phyloP scores from a whole-genome alignment of 2,329 filamentous ascomycete genomes.

The Diplodia scrobiculata region DNA sequence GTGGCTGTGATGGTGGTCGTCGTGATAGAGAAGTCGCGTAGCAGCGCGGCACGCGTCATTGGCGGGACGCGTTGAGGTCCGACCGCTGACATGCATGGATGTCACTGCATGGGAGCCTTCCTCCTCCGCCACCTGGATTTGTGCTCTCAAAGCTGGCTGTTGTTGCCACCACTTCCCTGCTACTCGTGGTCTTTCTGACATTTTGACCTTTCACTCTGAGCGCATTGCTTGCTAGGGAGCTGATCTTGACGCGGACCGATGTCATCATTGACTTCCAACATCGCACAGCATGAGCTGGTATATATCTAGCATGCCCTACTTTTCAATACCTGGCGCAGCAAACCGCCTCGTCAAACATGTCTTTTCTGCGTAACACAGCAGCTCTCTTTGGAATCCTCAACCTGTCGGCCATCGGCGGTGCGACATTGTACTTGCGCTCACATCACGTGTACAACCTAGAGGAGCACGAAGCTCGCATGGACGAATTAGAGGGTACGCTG shows the following conservation, averaged over 20 bases:
- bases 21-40: neutral
- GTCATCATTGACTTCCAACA: conserved; percentile 30
- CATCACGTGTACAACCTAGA: conserved; percentile 50
- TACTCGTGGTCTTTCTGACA: neutral
- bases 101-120: neutral
- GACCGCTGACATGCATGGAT: neutral
- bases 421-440: conserved; percentile 37
- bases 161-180: neutral
- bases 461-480: conserved; percentile 53
- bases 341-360: neutral
- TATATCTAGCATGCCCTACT: neutral
- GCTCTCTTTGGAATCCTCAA: conserved; percentile 31
- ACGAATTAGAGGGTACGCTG: conserved; percentile 53
- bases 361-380: conserved; percentile 25
- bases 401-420: conserved; percentile 33
- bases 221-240: neutral
- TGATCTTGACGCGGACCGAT: conserved; percentile 24
- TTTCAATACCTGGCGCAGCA: neutral
- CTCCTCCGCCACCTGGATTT: neutral
- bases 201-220: neutral
- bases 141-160: neutral
- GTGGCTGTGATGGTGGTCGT: conserved; percentile 3
- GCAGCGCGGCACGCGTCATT: conserved; percentile 21
- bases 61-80: neutral
- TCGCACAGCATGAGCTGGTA: conserved; percentile 7